phyloP scores from a whole-genome alignment of 2,329 filamentous ascomycete species.

The Chrysoporthe deuterocubensis region DNA sequence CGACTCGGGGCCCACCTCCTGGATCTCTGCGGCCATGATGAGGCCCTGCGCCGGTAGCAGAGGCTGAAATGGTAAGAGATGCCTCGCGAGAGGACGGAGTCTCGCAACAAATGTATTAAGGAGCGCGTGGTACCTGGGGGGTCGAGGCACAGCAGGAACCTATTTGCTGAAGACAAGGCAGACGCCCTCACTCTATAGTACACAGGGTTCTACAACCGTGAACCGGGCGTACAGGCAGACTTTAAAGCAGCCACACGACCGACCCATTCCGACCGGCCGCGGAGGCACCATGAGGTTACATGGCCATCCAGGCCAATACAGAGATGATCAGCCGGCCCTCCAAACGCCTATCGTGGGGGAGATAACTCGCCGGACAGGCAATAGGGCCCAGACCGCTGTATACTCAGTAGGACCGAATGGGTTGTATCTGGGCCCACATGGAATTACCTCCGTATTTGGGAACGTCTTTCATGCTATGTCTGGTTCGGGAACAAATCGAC shows the following conservation, averaged over 20 bases:
- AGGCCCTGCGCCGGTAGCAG: neutral
- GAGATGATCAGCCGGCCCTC: neutral
- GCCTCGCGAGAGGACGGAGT: neutral
- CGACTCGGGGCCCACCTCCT: conserved; percentile 12
- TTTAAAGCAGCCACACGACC: neutral
- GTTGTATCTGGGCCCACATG: neutral
- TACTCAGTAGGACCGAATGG: neutral
- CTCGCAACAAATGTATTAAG: neutral
- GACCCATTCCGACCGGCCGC: neutral
- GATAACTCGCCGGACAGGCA: conserved; percentile 7
- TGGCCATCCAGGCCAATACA: neutral
- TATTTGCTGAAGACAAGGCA: neutral
- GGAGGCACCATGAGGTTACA: neutral
- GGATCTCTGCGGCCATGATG: conserved; percentile 27
- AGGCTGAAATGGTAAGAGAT: neutral
- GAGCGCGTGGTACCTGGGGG: neutral
- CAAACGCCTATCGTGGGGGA: conserved; percentile 6
- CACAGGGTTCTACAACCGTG: neutral
- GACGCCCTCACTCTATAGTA: neutral
- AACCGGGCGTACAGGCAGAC: neutral
- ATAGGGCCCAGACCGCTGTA: neutral
- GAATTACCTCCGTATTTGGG: neutral
- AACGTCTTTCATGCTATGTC: neutral
- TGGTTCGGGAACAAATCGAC: neutral
- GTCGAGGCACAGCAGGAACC: neutral